Evolutionary conservation across 352 stramenopile species (phyloP).

Genomic region (Phytophthora pistaciae): DNA sequence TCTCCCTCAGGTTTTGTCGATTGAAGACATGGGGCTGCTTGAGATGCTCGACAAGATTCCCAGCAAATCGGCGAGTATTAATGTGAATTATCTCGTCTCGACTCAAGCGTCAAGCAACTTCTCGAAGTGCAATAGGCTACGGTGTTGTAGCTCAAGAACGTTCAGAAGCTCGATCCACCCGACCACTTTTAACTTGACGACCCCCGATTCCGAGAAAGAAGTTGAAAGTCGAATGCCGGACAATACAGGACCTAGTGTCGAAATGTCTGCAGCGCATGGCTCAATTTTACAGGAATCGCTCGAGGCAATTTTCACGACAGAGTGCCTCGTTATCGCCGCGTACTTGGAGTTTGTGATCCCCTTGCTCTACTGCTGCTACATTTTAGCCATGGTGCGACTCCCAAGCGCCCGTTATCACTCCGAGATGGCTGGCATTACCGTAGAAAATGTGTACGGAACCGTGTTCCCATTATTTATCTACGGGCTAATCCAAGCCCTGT

Average conservation of each 20-base stretch:
- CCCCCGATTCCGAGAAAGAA: not conserved
- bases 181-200: not conserved
- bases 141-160: not conserved
- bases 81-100: not conserved
- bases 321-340: not conserved
- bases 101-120: not conserved
- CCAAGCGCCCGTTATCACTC: not conserved
- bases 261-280: not conserved
- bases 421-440: not conserved
- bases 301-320: not conserved
- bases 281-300: conserved; percentile 2
- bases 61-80: not conserved
- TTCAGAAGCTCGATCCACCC: not conserved
- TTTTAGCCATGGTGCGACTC: not conserved
- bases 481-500: not conserved
- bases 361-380: not conserved
- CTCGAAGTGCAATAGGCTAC: not conserved
- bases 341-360: conserved; percentile 2
- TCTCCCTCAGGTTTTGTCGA: not conserved
- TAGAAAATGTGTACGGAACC: not conserved
- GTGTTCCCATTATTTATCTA: not conserved
- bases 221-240: not conserved
- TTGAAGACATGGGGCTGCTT: not conserved
- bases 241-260: not conserved
- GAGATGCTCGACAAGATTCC: not conserved